Base-by-base conservation (phyloP, 2,329 filamentous ascomycete genomes). In the Cytospora leucostoma region DNA sequence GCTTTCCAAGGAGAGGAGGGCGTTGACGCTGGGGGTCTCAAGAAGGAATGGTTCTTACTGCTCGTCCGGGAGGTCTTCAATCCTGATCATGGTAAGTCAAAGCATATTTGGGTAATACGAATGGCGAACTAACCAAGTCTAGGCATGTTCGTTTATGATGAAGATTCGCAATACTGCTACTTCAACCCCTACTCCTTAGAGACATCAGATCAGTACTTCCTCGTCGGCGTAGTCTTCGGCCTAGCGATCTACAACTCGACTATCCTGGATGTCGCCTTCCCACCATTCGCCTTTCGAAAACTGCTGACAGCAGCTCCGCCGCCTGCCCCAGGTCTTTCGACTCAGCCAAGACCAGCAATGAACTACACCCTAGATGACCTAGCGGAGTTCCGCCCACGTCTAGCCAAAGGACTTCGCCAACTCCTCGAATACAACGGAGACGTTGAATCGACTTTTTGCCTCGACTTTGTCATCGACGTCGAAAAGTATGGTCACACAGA, bases 171-270 rank as follows among this genome's bases (percentile, higher is more conserved):
- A 54, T 92, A 90, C 72, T 97, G 93, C 76, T 97, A 97, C 75
- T 97, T 97, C 78, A 97, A 97, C 72, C 90, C 93, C 0, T 86
- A 89, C 72, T 92, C 91, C 17, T 93, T 97, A 69, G 93, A 97
- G 74, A 93, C 91, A 0, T 93, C 92, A 0, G 92, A 97, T 71
- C 92, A 96, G 68, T 97, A 91, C 75, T 96, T 95, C 72, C 82
- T 97, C 27, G 90, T 97, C 34, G 93, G 93, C 0, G 91, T 95
- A 13, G 83, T 97, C 8, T 83, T 97, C 61, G 93, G 93, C 0
- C 80, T 97, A 64, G 93, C 93, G 15, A 96, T 97, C 66, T 96
- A 97, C 77, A 97, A 97, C 75, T 96, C 92, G 2, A 97, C 92
- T 0, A 97, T 97, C 68, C 80, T 97, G 19, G 93, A 97, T 72